These are phyloP conservation scores for Lachnellula suecica DNA, from an alignment of 2,329 filamentous ascomycete genomes.

Conservation along the genomic window DNA sequence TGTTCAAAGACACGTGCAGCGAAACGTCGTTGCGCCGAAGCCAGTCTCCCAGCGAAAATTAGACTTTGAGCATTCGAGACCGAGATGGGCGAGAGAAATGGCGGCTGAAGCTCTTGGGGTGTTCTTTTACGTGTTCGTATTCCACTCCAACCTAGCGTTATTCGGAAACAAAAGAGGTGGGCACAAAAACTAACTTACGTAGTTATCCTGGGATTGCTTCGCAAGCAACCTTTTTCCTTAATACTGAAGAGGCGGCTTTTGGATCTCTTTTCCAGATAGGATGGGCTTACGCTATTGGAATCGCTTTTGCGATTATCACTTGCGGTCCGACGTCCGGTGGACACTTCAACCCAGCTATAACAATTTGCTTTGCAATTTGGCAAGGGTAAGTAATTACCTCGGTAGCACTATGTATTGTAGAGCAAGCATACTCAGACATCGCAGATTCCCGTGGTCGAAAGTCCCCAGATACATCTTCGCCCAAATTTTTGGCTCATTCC, in stretches of 20 bases:
- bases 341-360: slow-evolving; percentile 54
- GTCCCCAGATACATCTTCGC: slow-evolving; percentile 56
- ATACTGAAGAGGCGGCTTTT: slow-evolving; percentile 41
- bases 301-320: slow-evolving; percentile 58
- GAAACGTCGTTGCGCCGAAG: slow-evolving; percentile 43
- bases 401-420: neutral
- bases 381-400: slow-evolving; percentile 39
- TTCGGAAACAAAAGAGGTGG: no score
- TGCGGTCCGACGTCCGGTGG: slow-evolving; percentile 53
- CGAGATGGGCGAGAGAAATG: slow-evolving; percentile 54
- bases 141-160: neutral
- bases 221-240: slow-evolving; percentile 49
- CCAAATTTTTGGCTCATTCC: slow-evolving; percentile 56
- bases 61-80: slow-evolving; percentile 52
- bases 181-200: slow-evolving; percentile 2
- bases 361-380: slow-evolving; percentile 47
- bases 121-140: slow-evolving; percentile 50
- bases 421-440: neutral
- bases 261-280: slow-evolving; percentile 56
- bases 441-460: slow-evolving; percentile 53
- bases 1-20: slow-evolving; percentile 44
- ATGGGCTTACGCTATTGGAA: slow-evolving; percentile 54
- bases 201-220: slow-evolving; percentile 52
- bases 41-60: slow-evolving; percentile 53
- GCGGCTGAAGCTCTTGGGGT: slow-evolving; percentile 56